These are phyloP conservation scores for Jimgerdemannia flammicorona DNA, from an alignment of 192 early-diverging fungal species.

Conservation along the genomic window DNA sequence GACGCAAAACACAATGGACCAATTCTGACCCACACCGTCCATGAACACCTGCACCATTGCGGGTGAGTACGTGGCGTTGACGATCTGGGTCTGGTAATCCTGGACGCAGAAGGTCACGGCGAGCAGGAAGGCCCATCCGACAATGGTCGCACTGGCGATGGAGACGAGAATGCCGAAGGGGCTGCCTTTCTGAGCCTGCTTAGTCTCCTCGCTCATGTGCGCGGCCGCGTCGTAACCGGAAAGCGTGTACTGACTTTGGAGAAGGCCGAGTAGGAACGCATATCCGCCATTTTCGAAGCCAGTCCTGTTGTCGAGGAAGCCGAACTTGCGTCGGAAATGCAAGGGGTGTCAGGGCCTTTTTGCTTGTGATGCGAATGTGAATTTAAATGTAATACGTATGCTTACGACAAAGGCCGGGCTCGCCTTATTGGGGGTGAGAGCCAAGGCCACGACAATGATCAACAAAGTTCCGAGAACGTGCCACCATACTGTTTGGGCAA, in stretches of 20 bases:
- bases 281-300: slow-evolving; percentile 46
- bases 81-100: slow-evolving; percentile 40
- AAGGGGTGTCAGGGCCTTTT: background rate
- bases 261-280: slow-evolving; percentile 45
- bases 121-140: slow-evolving; percentile 49
- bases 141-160: slow-evolving; percentile 30
- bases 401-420: slow-evolving; percentile 37
- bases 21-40: slow-evolving; percentile 41
- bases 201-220: slow-evolving; percentile 52
- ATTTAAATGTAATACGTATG: background rate
- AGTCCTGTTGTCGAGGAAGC: slow-evolving; percentile 48
- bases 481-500: slow-evolving; percentile 25
- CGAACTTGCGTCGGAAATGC: slow-evolving; percentile 19
- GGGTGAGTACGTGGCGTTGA: slow-evolving; percentile 27
- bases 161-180: slow-evolving; percentile 50
- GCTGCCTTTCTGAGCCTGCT: slow-evolving; percentile 36
- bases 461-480: slow-evolving; percentile 39
- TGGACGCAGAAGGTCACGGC: slow-evolving; percentile 46
- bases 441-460: slow-evolving; percentile 43
- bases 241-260: slow-evolving; percentile 53
- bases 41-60: slow-evolving; percentile 45
- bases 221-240: slow-evolving; percentile 50
- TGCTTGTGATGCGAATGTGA: background rate
- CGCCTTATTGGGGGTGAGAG: slow-evolving; percentile 34
- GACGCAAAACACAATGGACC: slow-evolving; percentile 43